A percentile compares a stretch with the other conserved stretches of the same genome.
Conservation (phyloP, 805 yeast species). For the Yamadazyma laniorum region DNA sequence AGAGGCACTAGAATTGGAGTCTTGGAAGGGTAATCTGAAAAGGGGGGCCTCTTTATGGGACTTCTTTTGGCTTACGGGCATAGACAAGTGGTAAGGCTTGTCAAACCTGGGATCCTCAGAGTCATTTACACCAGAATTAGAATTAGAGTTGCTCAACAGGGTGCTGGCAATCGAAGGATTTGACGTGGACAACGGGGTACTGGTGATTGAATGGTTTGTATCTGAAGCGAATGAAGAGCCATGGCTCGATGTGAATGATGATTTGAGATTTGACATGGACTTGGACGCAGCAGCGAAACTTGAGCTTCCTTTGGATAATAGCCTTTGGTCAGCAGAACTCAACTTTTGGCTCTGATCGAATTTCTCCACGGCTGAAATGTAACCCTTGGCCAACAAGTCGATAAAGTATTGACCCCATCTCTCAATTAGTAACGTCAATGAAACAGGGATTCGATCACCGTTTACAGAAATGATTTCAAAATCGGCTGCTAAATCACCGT, state of each 20-base stretch:
- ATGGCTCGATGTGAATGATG: conserved; percentile 8
- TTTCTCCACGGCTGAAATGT: conserved; percentile 53
- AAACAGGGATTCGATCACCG: conserved; percentile 66
- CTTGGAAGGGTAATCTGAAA: conserved; percentile 73
- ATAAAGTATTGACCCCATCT: conserved; percentile 79
- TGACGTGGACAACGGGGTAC: neutral
- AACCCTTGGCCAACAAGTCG: conserved; percentile 58
- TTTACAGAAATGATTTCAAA: conserved; percentile 69
- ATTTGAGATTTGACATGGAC: neutral
- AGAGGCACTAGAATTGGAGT: conserved; percentile 18
- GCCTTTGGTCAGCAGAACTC: conserved; percentile 3
- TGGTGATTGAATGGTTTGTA: neutral
- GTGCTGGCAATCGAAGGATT: neutral
- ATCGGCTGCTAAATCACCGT: conserved; percentile 62
- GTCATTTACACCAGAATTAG: conserved; percentile 1
- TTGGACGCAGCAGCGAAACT: neutral
- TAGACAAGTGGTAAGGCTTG: conserved; percentile 17
- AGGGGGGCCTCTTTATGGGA: conserved; percentile 39
- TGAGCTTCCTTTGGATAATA: conserved; percentile 4
- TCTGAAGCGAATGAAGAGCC: conserved; percentile 6
- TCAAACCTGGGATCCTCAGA: conserved; percentile 8
- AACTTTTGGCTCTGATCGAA: conserved; percentile 29
- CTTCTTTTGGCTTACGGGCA: conserved; percentile 19
- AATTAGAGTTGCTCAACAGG: neutral
- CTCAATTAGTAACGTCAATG: conserved; percentile 58